Evolutionary conservation across 2,329 filamentous ascomycete species (phyloP).

Genomic region (Colletotrichum gigasporum): DNA sequence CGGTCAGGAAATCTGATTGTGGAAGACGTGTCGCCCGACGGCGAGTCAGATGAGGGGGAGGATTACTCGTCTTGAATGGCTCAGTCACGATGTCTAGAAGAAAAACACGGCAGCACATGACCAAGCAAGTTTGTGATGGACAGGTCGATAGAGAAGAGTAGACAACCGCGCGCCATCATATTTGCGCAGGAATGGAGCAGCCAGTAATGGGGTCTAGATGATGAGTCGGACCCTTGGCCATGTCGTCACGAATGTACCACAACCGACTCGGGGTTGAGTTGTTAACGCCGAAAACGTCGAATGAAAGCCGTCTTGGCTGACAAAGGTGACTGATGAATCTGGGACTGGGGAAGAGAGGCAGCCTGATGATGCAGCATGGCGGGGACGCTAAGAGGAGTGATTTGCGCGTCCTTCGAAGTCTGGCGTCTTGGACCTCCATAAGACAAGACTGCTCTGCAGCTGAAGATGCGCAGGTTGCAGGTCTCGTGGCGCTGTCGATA

Average conservation of each 20-base stretch:
- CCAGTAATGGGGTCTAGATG: background rate
- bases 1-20: conserved; percentile 90
- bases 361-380: background rate
- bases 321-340: background rate
- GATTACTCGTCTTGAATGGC: conserved; percentile 2
- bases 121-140: background rate
- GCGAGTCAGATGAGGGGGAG: conserved; percentile 30
- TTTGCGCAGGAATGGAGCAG: background rate
- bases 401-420: conserved; percentile 15
- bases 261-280: background rate
- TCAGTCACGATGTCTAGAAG: too few relatives aligned
- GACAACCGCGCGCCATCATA: background rate
- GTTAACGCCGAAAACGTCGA: background rate
- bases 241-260: background rate
- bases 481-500: conserved; percentile 18
- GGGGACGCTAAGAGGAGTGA: conserved; percentile 1
- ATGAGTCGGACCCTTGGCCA: background rate
- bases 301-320: background rate
- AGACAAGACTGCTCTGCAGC: too few relatives aligned
- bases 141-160: background rate
- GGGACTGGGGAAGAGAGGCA: background rate
- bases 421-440: conserved; percentile 11
- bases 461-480: background rate
- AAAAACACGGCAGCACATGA: too few relatives aligned
- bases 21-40: conserved; percentile 66